A percentile compares a stretch with the other conserved stretches of the same genome.
phyloP scores from a whole-genome alignment of 2,329 filamentous ascomycete species.

The Dactylellina parvicollis region DNA sequence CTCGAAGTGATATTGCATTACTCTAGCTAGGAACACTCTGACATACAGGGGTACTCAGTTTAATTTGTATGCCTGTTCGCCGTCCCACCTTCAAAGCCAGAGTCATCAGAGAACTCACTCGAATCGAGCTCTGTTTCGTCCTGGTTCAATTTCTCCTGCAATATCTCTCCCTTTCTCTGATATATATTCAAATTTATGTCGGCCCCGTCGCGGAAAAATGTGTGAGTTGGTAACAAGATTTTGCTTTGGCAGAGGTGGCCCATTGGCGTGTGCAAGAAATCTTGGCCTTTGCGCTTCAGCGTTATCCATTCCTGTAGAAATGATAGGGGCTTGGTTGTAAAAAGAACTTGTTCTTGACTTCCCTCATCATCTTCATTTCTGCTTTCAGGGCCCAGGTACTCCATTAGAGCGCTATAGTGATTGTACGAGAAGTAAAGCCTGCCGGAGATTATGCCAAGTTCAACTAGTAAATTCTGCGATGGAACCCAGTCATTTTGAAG shows the following conservation, averaged over 20 bases:
- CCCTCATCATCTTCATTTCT: background rate
- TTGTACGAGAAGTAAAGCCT: constrained; percentile 69
- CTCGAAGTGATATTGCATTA: too few relatives aligned
- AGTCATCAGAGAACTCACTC: background rate
- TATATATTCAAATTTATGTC: background rate
- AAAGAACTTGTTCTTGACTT: constrained; percentile 30
- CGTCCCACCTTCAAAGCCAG: background rate
- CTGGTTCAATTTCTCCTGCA: background rate
- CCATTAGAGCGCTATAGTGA: constrained; percentile 63
- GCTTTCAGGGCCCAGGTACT: constrained; percentile 43
- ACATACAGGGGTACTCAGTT: too few relatives aligned
- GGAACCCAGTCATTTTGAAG: constrained; percentile 62
- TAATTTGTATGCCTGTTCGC: background rate
- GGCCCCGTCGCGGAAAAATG: constrained; percentile 64
- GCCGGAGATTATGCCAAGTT: constrained; percentile 71
- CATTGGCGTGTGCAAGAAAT: constrained; percentile 70
- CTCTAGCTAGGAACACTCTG: too few relatives aligned
- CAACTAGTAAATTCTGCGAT: constrained; percentile 68
- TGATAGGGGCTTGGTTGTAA: constrained; percentile 61
- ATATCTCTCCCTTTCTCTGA: background rate
- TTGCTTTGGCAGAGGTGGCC: constrained; percentile 68
- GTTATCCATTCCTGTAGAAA: constrained; percentile 71
- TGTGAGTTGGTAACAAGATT: constrained; percentile 64
- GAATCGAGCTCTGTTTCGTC: background rate
- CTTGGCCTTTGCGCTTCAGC: constrained; percentile 67